Evolutionary conservation across 2,329 filamentous ascomycete genomes (phyloP).

Genomic region (Colletotrichum siamense): DNA sequence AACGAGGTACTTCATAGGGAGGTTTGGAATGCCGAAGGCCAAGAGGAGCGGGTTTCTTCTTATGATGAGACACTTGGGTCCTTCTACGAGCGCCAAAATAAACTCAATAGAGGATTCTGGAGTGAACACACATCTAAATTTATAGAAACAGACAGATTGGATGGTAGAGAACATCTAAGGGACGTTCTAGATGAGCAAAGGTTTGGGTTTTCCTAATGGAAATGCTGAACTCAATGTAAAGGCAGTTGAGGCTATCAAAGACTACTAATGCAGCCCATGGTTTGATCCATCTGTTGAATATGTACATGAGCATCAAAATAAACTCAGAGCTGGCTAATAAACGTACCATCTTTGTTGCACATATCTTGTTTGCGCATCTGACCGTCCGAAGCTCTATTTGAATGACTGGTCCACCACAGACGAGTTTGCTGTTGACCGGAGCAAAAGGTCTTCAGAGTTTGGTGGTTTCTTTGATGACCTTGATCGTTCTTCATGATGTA

Average conservation of each 20-base stretch:
- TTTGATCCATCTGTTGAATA: neutral
- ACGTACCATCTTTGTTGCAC: neutral
- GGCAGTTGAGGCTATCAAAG: neutral
- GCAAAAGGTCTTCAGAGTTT: neutral
- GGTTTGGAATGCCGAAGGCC: neutral
- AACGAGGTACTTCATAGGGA: neutral
- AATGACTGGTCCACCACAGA: neutral
- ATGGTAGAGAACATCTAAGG: neutral
- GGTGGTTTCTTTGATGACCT: neutral
- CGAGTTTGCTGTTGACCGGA: neutral
- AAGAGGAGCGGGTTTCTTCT: neutral
- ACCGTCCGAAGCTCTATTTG: neutral
- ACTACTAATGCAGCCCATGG: neutral
- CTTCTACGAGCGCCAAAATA: neutral
- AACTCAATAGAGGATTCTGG: neutral
- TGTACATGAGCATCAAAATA: neutral
- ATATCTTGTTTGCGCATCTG: neutral
- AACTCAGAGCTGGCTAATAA: neutral
- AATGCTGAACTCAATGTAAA: neutral
- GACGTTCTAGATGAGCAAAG: neutral
- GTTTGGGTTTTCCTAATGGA: neutral
- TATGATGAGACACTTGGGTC: neutral
- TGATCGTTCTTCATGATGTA: neutral
- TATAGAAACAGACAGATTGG: neutral
- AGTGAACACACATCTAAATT: neutral